Percentiles rank a stretch among this genome's conserved stretches.
Evolutionary conservation across 2,329 filamentous ascomycete genomes (phyloP).

Genomic region (Microdochium paspali): DNA sequence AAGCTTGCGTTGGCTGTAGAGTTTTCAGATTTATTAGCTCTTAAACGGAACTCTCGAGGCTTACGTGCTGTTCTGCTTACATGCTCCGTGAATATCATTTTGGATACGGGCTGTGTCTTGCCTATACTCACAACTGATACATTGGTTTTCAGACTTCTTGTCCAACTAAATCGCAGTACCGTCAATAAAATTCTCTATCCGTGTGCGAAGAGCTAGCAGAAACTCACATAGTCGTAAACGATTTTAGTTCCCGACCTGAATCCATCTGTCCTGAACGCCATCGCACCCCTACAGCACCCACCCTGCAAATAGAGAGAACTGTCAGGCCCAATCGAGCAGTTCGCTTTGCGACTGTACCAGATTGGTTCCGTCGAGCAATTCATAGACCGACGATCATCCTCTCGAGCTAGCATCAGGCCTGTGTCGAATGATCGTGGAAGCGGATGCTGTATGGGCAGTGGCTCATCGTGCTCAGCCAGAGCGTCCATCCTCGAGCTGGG

Average conservation of each 20-base stretch:
- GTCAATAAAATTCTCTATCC: neutral
- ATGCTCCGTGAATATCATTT: slow-evolving; percentile 3
- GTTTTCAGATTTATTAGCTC: neutral
- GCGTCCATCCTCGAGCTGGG: neutral
- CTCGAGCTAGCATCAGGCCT: slow-evolving; percentile 11
- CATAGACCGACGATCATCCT: neutral
- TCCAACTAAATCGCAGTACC: neutral
- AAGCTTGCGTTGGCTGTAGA: slow-evolving; percentile 22
- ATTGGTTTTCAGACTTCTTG: slow-evolving; percentile 11
- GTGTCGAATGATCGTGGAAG: slow-evolving; percentile 6
- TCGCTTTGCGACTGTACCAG: slow-evolving; percentile 5
- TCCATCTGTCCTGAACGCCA: slow-evolving; percentile 22
- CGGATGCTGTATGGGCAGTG: slow-evolving; percentile 1
- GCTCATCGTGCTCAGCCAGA: slow-evolving; percentile 1
- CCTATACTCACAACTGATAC: slow-evolving; percentile 13
- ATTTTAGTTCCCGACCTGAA: slow-evolving; percentile 24
- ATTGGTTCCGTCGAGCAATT: neutral
- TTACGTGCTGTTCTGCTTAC: slow-evolving; percentile 8
- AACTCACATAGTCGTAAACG: slow-evolving; percentile 14
- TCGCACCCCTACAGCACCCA: slow-evolving; percentile 28
- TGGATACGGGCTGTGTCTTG: slow-evolving; percentile 5
- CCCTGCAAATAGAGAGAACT: slow-evolving; percentile 25
- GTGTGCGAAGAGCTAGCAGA: neutral
- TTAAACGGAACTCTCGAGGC: too few species aligned
- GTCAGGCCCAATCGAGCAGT: slow-evolving; percentile 21